phyloP scores from a whole-genome alignment of 1,284 basidiomycete species.

The Fomitopsis palustris region DNA sequence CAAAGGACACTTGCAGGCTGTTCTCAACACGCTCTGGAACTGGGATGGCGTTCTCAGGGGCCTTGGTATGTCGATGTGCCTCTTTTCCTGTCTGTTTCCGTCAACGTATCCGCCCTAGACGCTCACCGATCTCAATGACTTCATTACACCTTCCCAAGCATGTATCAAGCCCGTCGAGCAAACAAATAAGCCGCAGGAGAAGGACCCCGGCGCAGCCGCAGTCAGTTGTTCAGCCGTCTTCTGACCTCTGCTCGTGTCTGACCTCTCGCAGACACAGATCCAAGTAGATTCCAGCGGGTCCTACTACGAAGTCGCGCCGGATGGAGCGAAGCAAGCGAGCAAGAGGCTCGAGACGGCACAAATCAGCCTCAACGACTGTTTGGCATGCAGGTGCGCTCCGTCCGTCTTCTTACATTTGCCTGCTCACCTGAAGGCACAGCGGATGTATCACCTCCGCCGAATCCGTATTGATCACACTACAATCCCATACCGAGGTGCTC shows the following conservation, averaged over 20 bases:
- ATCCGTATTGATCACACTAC: conserved; percentile 95
- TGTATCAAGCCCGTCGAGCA: conserved; percentile 96
- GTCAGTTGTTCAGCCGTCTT: conserved; percentile 36
- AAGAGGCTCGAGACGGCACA: conserved; percentile 87
- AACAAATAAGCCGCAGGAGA: conserved; percentile 41
- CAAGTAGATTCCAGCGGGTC: conserved; percentile 76
- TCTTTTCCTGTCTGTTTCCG: no score
- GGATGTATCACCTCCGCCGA: conserved; percentile 99
- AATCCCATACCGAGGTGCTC: conserved; percentile 91
- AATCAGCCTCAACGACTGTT: conserved; percentile 94
- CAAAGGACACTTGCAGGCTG: no score
- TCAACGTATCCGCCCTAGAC: conserved; percentile 44
- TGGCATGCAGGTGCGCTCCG: conserved; percentile 75
- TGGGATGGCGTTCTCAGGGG: conserved; percentile 87
- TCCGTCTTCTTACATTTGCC: neutral
- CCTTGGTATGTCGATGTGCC: conserved; percentile 60
- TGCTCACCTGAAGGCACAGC: conserved; percentile 38
- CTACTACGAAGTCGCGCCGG: conserved; percentile 71
- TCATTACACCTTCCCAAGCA: conserved; percentile 94
- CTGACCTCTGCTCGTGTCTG: neutral
- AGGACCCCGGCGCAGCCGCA: conserved; percentile 53
- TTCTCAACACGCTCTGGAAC: no score
- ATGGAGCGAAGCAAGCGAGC: conserved; percentile 22
- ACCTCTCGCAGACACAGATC: conserved; percentile 74
- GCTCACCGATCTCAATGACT: conserved; percentile 95